A percentile compares a stretch with the other conserved stretches of the same genome.
Evolutionary conservation across 176 grass and related monocot species (phyloP).

Genomic region (Juncus effusus): DNA sequence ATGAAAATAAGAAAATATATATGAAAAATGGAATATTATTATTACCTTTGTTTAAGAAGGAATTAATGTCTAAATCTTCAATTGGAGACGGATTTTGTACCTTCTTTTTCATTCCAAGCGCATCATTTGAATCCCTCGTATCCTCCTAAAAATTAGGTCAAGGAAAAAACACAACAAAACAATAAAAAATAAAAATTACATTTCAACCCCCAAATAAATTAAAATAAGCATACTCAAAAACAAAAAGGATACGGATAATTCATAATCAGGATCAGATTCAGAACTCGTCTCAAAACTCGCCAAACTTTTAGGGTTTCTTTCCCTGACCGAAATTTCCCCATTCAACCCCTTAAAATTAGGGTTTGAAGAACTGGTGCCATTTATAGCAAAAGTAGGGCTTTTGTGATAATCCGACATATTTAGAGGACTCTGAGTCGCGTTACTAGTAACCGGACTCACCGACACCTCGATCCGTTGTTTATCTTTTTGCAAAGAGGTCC

Average conservation of each 20-base stretch:
- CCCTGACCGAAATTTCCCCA: constrained; percentile 35
- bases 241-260: constrained; percentile 53
- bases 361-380: constrained; percentile 38
- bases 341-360: neutral
- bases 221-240: constrained; percentile 20
- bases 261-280: constrained; percentile 42
- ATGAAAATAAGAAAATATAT: constrained; percentile 1
- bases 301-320: constrained; percentile 37
- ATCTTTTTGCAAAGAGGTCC: no score
- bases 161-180: constrained; percentile 3
- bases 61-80: constrained; percentile 25
- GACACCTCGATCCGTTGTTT: no score
- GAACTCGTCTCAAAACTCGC: constrained; percentile 41
- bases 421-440: constrained; percentile 15
- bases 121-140: constrained; percentile 20
- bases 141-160: constrained; percentile 30
- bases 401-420: constrained; percentile 40
- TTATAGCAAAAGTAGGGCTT: constrained; percentile 65
- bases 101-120: constrained; percentile 24
- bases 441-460: neutral
- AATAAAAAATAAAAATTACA: no score
- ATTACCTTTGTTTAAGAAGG: constrained; percentile 34
- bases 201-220: no score
- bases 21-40: no score
- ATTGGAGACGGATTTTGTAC: constrained; percentile 20